Conservation (phyloP, 371 early-diverging fungal genomes). For the Mucor saturninus region DNA sequence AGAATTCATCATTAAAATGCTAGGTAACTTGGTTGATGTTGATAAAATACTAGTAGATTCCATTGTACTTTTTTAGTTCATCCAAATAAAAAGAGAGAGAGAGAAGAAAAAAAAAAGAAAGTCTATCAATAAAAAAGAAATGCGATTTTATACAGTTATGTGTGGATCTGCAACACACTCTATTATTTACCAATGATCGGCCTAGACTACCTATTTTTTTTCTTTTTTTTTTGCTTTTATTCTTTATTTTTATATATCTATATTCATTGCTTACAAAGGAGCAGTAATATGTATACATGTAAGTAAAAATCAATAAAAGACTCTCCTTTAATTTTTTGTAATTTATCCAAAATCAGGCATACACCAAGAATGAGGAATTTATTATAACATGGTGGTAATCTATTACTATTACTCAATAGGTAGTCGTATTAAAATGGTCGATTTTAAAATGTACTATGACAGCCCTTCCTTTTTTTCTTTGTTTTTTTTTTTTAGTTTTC, state of each 20-base stretch:
- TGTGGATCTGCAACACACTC: slow-evolving; percentile 10
- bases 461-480: not conserved
- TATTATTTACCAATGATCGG: slow-evolving; percentile 6
- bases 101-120: not conserved
- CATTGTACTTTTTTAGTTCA: not conserved
- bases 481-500: not conserved
- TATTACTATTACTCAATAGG: no score
- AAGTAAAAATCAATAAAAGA: slow-evolving; percentile 6
- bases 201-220: slow-evolving; percentile 10
- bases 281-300: slow-evolving; percentile 14
- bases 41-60: slow-evolving; percentile 1
- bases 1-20: slow-evolving; percentile 2
- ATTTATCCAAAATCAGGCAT: slow-evolving; percentile 17
- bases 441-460: no score
- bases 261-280: not conserved
- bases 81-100: not conserved
- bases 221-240: not conserved
- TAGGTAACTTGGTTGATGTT: slow-evolving; percentile 2
- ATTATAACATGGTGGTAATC: no score
- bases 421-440: no score
- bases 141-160: slow-evolving; percentile 7
- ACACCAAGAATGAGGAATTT: slow-evolving; percentile 9
- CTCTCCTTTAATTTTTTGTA: slow-evolving; percentile 10
- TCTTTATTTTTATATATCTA: not conserved
- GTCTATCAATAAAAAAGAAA: not conserved